phyloP scores from a whole-genome alignment of 2,329 filamentous ascomycete species.

The Dothideomycetes sp. region DNA sequence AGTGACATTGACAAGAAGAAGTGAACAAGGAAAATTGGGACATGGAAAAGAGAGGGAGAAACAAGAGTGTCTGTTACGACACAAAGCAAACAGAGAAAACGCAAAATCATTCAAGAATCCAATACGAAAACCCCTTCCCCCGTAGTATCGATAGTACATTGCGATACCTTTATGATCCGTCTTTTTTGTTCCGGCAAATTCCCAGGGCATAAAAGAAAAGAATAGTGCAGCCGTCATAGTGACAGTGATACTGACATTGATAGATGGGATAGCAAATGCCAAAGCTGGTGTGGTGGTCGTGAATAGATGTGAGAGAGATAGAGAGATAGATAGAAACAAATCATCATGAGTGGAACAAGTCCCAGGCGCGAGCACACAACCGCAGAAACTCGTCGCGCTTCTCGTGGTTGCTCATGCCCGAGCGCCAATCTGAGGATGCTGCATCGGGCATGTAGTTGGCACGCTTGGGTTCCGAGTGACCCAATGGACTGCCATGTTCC shows the following conservation, averaged over 20 bases:
- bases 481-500: slow-evolving; percentile 76
- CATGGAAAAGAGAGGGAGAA: not conserved
- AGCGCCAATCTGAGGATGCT: slow-evolving; percentile 45
- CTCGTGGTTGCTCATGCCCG: slow-evolving; percentile 71
- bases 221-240: slow-evolving; percentile 9
- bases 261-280: too few relatives aligned
- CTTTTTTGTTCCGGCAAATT: not conserved
- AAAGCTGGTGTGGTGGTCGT: too few relatives aligned
- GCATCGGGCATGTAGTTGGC: slow-evolving; percentile 20
- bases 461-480: slow-evolving; percentile 59
- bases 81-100: not conserved
- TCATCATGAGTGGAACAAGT: slow-evolving; percentile 66
- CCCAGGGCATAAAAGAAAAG: slow-evolving; percentile 5
- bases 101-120: not conserved
- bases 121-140: slow-evolving; percentile 1
- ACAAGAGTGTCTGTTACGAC: not conserved
- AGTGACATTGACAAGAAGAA: not conserved
- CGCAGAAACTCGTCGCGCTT: slow-evolving; percentile 91
- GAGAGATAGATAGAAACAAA: not conserved
- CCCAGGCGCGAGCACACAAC: slow-evolving; percentile 85
- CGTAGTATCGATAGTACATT: not conserved
- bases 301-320: not conserved
- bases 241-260: too few relatives aligned
- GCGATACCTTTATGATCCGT: slow-evolving; percentile 2
- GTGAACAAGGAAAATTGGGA: not conserved